Percentiles rank a stretch among this genome's conserved stretches.
These are phyloP conservation scores for Nematodospora valgi DNA, from an alignment of 805 yeast genomes.

Conservation along the genomic window DNA sequence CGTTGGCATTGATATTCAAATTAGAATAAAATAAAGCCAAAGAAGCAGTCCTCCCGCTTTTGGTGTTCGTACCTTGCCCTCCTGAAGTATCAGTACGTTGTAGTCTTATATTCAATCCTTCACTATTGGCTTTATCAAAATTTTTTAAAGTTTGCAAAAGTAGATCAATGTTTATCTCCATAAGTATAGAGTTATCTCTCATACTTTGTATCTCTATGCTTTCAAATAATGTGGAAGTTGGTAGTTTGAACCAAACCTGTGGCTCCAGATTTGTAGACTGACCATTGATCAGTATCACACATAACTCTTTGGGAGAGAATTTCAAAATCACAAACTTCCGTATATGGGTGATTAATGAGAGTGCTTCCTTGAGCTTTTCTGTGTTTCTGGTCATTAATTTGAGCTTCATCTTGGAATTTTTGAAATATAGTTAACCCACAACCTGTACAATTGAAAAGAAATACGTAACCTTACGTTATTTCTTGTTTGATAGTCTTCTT, in stretches of 20 bases:
- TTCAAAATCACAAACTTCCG: constrained; percentile 56
- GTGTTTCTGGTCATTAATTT: constrained; percentile 17
- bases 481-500: too few species aligned
- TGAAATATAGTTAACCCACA: too few species aligned
- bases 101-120: constrained; percentile 48
- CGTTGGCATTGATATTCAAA: constrained; percentile 34
- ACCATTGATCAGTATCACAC: constrained; percentile 45
- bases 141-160: constrained; percentile 54
- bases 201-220: constrained; percentile 49
- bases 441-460: too few species aligned
- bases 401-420: constrained; percentile 15
- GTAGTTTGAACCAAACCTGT: constrained; percentile 64
- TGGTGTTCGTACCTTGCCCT: constrained; percentile 15
- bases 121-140: constrained; percentile 51
- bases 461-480: too few species aligned
- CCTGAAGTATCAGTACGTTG: constrained; percentile 40
- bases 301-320: constrained; percentile 48
- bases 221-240: constrained; percentile 43
- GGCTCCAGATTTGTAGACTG: constrained; percentile 51
- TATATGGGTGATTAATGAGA: constrained; percentile 48
- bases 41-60: constrained; percentile 44
- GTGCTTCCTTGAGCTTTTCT: constrained; percentile 32
- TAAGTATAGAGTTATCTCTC: constrained; percentile 50
- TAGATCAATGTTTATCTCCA: constrained; percentile 63
- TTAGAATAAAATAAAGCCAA: constrained; percentile 56